Evolutionary conservation across 1,284 basidiomycete genomes (phyloP), one percentile per base, ranked within the genome.

Genomic region (Rhodotorula mucilaginosa): DNA sequence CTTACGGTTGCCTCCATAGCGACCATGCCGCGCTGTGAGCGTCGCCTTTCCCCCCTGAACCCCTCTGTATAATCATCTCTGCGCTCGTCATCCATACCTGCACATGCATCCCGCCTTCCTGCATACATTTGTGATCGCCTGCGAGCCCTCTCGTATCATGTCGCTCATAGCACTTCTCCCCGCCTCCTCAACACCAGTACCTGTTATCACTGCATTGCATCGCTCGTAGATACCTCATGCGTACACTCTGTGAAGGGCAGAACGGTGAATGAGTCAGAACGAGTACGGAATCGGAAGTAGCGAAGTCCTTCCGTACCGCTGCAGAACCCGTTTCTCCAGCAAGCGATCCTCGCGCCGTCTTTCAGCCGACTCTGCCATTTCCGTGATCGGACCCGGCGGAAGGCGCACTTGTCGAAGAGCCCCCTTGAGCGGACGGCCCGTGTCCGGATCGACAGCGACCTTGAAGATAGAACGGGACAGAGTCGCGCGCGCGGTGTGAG

Each of bases 281-380:
- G 39, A 19, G 23, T 0, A 21, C 21, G 19, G 16, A 39, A 26
- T 15, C 7, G 54, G 21, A 26, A 46, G 46, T 10, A 34, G 31
- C 29, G 56, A 46, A 4, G 29, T 29, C 6, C 19, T 6, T 5
- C 44, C 68, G 51, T 29, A 74, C 75, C 69, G 65, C 59, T 74
- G 73, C 47, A 76, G 60, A 15, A 76, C 68, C 58, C 57, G 54
- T 72, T 76, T 76, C 34, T 76, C 73, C 29, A 69, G 67, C 44
- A 76, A 57, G 16, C 75, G 44, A 52, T 72, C 73, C 46, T 74
- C 73, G 13, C 73, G 18, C 6, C 75, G 23, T 54, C 61, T 58
- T 8, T 70, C 73, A 2, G 72, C 67, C 18, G 58, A 65, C 23
- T n/a, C 61, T 1, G 71, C 76, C 12, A 73, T 63, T 31, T 67